Base-by-base conservation (phyloP, 1,284 basidiomycete species). In the Ceratorhiza oryzae-sativae region DNA sequence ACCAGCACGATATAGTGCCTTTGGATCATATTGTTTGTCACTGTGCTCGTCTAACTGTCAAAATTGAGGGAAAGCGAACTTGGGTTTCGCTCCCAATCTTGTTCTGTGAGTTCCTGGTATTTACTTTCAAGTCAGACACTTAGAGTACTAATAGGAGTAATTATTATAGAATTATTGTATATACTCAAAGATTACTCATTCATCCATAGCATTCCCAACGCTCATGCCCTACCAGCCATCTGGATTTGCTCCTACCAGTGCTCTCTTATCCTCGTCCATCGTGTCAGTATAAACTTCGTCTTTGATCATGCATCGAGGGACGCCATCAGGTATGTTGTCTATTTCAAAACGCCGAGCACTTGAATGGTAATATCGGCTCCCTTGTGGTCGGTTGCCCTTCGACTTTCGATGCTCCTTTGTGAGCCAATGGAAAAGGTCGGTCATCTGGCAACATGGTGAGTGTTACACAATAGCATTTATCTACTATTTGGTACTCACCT, bases 321-420 rank as follows among this genome's bases (percentile, higher is more conserved):
- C 34, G 25, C 48, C 49, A 67, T 67, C 63, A 30, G 63, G 63
- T 53, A 67, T 67, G 48, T 67, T 49, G n/a, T 55, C 36, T 39
- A 34, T 42, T 18, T 51, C 48, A 20, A 67, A 55, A 34, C 63
- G 63, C 20, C 63, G 45, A 34, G 63, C 5, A 42, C n/a, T 23
- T 18, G 48, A 30, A 30, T 67, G 48, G 36, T 67, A 67, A 25
- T 67, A 67, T 39, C 63, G 49, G 23, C 30, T 51, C n/a, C 32
- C 30, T 51, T 67, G 48, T 20, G 63, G 63, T 13, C 63, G 48
- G 23, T 51, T 39, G 25, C 63, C 63, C 30, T 61, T 61, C 20
- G 59, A 45, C 41, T 61, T 36, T n/a, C 59, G 59, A 46, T 61
- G 46, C 27, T 61, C 59, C 39, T 42, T 25, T 27, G 59, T 61